A percentile compares a stretch with the other conserved stretches of the same genome.
phyloP scores from a whole-genome alignment of 1,284 basidiomycete genomes.

The Pascua guehoae region DNA sequence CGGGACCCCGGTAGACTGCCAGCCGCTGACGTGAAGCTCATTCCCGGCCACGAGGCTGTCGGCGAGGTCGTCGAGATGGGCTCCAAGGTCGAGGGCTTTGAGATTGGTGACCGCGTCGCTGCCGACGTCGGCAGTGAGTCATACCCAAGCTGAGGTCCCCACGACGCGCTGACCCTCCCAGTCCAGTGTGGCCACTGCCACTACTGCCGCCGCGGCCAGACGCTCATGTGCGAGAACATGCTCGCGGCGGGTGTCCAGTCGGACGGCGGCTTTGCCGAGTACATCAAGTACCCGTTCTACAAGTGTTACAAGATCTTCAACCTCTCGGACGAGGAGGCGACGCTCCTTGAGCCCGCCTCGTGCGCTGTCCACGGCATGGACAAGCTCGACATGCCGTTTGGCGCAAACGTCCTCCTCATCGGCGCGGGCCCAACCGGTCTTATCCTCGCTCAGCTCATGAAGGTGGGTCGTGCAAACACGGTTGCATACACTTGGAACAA shows the following conservation, averaged over 20 bases:
- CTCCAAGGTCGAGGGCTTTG: constrained; percentile 64
- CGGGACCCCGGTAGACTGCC: not conserved
- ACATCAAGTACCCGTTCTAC: constrained; percentile 63
- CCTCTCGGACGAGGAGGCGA: constrained; percentile 79
- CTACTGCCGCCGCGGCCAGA: constrained; percentile 74
- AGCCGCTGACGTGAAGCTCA: constrained; percentile 52
- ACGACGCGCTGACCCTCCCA: not conserved
- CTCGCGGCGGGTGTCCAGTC: constrained; percentile 67
- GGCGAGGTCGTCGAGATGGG: constrained; percentile 66
- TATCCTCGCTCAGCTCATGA: constrained; percentile 78
- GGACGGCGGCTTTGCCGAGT: constrained; percentile 82
- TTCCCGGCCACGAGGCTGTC: constrained; percentile 77
- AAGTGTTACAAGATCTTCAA: constrained; percentile 82
- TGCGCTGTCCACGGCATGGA: constrained; percentile 86
- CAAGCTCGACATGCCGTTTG: constrained; percentile 71
- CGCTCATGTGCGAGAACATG: constrained; percentile 72
- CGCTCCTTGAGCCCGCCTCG: constrained; percentile 79
- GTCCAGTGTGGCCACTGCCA: constrained; percentile 66
- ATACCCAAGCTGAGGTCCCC: not conserved
- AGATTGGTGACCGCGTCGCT: constrained; percentile 71
- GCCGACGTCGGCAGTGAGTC: constrained; percentile 59
- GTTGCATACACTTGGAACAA: too few species aligned
- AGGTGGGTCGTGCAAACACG: too few species aligned
- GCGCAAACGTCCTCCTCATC: constrained; percentile 70
- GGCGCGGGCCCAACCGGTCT: constrained; percentile 65